These are phyloP conservation scores for Tetrapisispora namnaoensis DNA, from an alignment of 805 yeast species.

Conservation along the genomic window DNA sequence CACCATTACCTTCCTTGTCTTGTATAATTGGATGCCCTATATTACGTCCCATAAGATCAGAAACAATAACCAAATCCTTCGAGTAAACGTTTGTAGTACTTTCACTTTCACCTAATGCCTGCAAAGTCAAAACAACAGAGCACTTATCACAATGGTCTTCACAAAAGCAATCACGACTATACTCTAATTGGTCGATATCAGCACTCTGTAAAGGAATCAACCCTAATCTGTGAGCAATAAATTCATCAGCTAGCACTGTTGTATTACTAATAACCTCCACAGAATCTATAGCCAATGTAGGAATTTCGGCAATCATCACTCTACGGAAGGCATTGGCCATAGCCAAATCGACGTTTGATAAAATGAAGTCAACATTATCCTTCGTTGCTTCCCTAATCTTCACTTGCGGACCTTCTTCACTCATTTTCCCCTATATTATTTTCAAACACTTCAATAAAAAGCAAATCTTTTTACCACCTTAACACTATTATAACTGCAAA, in stretches of 20 bases:
- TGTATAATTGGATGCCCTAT: constrained; percentile 81
- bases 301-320: constrained; percentile 90
- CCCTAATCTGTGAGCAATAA: constrained; percentile 89
- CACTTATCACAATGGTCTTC: constrained; percentile 96
- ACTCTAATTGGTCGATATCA: constrained; percentile 74
- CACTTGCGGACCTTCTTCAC: constrained; percentile 52
- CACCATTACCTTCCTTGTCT: constrained; percentile 71
- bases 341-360: constrained; percentile 78
- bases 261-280: constrained; percentile 92
- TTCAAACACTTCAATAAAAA: too few relatives aligned
- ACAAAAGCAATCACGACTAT: constrained; percentile 94
- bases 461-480: too few relatives aligned
- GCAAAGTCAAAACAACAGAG: constrained; percentile 74
- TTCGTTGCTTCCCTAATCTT: constrained; percentile 78
- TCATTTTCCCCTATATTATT: constrained; percentile 11
- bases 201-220: constrained; percentile 78
- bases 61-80: constrained; percentile 52
- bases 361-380: constrained; percentile 84
- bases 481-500: too few relatives aligned
- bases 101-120: constrained; percentile 85
- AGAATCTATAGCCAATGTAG: constrained; percentile 90
- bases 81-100: constrained; percentile 86
- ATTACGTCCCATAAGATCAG: constrained; percentile 31
- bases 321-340: constrained; percentile 89
- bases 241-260: constrained; percentile 93